Base-by-base conservation (phyloP, 345 rosid genomes). In the Psidium friedrichsthalianum region DNA sequence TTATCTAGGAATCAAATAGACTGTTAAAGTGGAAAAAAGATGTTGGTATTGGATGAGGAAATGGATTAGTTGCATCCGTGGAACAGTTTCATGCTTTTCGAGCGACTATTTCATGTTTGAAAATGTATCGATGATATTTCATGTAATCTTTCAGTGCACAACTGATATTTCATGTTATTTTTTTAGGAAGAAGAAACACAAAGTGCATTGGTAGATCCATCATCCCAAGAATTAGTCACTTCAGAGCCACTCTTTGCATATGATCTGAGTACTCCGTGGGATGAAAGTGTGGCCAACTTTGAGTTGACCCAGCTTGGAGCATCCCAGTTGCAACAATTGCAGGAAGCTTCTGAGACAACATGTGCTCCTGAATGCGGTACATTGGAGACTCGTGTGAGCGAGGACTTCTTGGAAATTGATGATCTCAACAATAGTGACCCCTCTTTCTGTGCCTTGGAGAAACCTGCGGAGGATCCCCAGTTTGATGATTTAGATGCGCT, bases 351-450 rank as follows among this genome's bases (percentile, higher is more conserved):
- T 56, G 97, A 89, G 87, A 89, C 88, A 51, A 87, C 89, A 25
- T 88, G 90, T 80, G 87, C 82, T 78, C 56, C 88, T 25, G 87
- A 87, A 29, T 85, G 83, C 32, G 47, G 18, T 56, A 85, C 87
- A 56, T 87, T 27, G 59, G 80, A 74, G 14, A 59, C 83, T 51
- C 86, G 84, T 56, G 6, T 83, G 22, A 59, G 24, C 8, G 94
- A 83, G 83, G 98, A 90, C 91, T 96, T 92, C 89, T 92, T 96
- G 88, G 98, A 95, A 91, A 92, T 95, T 6, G 92, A 93, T 88
- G 98, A 95, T 92, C 97, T 96, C 56, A 14, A 85, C 83, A 89
- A 74, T 83, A 86, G 91, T 74, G 93, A 88, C 83, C 93, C 92
- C 56, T 78, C 84, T 13, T 58, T 85, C 42, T 85, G 53, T 32